Conservation (phyloP, 1,139 yeast genomes). For the Protomyces pachydermus region DNA sequence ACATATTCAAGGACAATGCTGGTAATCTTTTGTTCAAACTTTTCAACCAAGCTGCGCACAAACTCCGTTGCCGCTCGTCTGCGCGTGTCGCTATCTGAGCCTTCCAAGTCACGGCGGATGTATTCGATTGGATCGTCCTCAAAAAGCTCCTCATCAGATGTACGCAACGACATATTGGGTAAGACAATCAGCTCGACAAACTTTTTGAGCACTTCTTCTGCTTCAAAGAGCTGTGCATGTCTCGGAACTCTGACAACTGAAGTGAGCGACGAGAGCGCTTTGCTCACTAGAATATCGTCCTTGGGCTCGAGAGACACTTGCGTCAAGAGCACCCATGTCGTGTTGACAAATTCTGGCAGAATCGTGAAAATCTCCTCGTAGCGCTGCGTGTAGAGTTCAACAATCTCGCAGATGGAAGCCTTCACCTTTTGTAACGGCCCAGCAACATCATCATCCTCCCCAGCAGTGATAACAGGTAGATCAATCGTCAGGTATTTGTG, state of each 20-base stretch:
- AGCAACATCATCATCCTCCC: constrained; percentile 59
- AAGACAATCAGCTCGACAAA: constrained; percentile 76
- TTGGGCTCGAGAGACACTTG: constrained; percentile 65
- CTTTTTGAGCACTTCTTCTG: constrained; percentile 64
- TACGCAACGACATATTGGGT: constrained; percentile 76
- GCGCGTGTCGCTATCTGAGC: constrained; percentile 88
- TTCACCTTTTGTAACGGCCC: constrained; percentile 70
- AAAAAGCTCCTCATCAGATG: constrained; percentile 82
- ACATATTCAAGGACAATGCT: constrained; percentile 73
- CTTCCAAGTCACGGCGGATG: constrained; percentile 89
- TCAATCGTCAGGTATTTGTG: constrained; percentile 70
- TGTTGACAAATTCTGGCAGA: constrained; percentile 71
- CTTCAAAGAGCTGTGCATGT: constrained; percentile 58
- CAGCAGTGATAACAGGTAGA: constrained; percentile 50
- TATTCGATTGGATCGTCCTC: constrained; percentile 96
- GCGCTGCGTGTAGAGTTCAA: constrained; percentile 80
- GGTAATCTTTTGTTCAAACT: constrained; percentile 70
- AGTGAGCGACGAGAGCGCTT: constrained; percentile 73
- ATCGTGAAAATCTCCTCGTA: constrained; percentile 85
- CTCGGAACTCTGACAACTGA: constrained; percentile 69
- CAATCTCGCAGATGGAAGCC: constrained; percentile 76
- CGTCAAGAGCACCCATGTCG: constrained; percentile 74
- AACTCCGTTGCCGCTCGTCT: constrained; percentile 89
- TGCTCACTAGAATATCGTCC: constrained; percentile 78
- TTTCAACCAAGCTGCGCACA: constrained; percentile 76